Evolutionary conservation across 176 grass and related monocot genomes (phyloP), one percentile per base, ranked within the genome.

Genomic region (Oryza rufipogon): DNA sequence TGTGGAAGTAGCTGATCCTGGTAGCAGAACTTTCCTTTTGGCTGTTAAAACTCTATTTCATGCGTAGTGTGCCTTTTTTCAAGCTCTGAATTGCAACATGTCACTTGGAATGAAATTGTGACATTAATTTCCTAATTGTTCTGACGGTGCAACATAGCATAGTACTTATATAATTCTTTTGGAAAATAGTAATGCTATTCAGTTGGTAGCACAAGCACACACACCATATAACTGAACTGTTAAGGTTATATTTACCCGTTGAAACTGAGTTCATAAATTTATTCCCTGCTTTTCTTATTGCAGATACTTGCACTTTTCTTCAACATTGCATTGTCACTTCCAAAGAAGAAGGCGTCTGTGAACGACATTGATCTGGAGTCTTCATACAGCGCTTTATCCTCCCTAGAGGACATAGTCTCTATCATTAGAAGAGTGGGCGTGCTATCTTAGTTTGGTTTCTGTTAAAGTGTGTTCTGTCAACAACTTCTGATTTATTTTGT

Each of bases 231-330:
- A 42, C 47, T 46, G 32, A 63, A 63, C 15, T 79, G 12, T 28
- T 74, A 76, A 47, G 3, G 9, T 33, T 65, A 10, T 69, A 49
- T 70, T 38, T 3, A 20, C 85, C 10, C 8, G 39, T 64, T 44
- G 33, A 63, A 84, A 71, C 52, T 81, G 54, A 80, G 63, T 45
- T 71, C 25, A 77, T 73, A 23, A 81, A 48, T 38, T 92, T 81
- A 44, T 69, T 64, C 67, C 58, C 5, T 13, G 6, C 9, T 47
- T 45, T 71, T 76, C 25, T 45, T 32, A 41, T 63, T 84, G 74
- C 79, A 98, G 96, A 93, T 93, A 83, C 73, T 98, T 89, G 82
- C 92, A 61, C 91, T 95, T 83, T 93, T 98, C 83, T 98, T 98
- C 89, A 90, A 88, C 80, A 90, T 98, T 56, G 91, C 96, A 65